phyloP scores from a whole-genome alignment of 352 stramenopile genomes.

The Aphanomyces astaci region DNA sequence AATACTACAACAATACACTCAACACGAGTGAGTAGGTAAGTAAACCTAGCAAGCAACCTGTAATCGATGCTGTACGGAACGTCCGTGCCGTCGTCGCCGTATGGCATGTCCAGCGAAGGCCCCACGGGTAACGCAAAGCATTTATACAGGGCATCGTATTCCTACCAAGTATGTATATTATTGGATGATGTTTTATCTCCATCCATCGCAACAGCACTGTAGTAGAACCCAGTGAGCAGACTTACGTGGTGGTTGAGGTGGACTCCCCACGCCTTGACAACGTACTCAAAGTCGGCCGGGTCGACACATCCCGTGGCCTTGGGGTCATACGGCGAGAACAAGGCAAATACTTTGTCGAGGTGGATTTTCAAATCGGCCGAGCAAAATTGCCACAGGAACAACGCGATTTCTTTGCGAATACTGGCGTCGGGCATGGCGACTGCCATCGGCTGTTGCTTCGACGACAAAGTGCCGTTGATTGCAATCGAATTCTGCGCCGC shows the following conservation, averaged over 20 bases:
- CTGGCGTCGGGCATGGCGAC: conserved; percentile 4
- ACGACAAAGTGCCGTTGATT: neutral
- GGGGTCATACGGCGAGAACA: conserved; percentile 4
- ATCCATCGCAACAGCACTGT: too few species aligned
- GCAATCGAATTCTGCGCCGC: neutral
- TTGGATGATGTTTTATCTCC: too few species aligned
- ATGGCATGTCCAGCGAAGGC: neutral
- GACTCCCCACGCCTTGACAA: conserved; percentile 13
- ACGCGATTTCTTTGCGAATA: conserved; percentile 19
- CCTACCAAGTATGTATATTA: too few species aligned
- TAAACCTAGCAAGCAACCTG: too few species aligned
- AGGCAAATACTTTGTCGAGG: conserved; percentile 6
- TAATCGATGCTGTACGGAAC: conserved; percentile 5
- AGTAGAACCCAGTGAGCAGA: too few species aligned
- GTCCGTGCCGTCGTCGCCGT: neutral
- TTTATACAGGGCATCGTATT: conserved; percentile 17
- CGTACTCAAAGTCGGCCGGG: conserved; percentile 1
- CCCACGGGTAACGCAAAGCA: conserved; percentile 9
- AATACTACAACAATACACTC: too few species aligned
- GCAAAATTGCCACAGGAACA: conserved; percentile 22
- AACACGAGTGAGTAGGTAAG: too few species aligned
- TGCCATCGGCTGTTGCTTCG: neutral
- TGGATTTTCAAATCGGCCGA: conserved; percentile 5
- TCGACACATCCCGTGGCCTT: neutral
- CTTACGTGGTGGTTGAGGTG: conserved; percentile 18